A percentile compares a stretch with the other conserved stretches of the same genome.
Evolutionary conservation across 2,329 filamentous ascomycete genomes (phyloP).

Genomic region (Anisogramma anomala): DNA sequence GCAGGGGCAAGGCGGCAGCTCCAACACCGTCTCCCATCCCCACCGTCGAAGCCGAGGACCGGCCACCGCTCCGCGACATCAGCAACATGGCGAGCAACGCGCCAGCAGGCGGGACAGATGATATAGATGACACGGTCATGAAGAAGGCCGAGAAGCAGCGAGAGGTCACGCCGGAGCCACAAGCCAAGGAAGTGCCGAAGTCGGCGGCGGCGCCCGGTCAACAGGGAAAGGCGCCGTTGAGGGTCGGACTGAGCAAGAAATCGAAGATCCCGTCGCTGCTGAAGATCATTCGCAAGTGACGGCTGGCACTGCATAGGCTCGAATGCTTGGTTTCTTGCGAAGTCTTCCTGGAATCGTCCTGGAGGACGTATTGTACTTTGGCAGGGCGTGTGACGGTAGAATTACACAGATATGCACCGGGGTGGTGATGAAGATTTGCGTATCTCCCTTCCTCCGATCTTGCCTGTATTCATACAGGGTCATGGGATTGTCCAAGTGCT

Average conservation of each 20-base stretch:
- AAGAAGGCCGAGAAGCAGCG: slow-evolving; percentile 1
- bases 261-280: slow-evolving; percentile 40
- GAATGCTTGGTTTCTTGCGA: neutral
- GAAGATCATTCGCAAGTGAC: slow-evolving; percentile 34
- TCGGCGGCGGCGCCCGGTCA: slow-evolving; percentile 12
- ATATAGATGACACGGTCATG: neutral
- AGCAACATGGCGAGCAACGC: slow-evolving; percentile 4
- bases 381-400: too few species aligned
- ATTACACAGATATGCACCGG: too few species aligned
- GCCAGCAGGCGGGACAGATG: neutral
- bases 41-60: neutral
- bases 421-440: too few species aligned
- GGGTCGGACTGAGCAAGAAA: slow-evolving; percentile 40
- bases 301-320: neutral
- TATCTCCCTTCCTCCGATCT: too few species aligned
- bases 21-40: neutral
- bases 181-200: slow-evolving; percentile 10
- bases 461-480: too few species aligned
- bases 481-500: too few species aligned
- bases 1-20: neutral
- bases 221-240: slow-evolving; percentile 30
- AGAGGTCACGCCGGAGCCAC: slow-evolving; percentile 12
- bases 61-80: slow-evolving; percentile 9
- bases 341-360: too few species aligned
- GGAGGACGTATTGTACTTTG: neutral